Evolutionary conservation across 768 basidiomycete species (phyloP), one percentile per base, ranked within the genome.

Genomic region (Phaffia australis): DNA sequence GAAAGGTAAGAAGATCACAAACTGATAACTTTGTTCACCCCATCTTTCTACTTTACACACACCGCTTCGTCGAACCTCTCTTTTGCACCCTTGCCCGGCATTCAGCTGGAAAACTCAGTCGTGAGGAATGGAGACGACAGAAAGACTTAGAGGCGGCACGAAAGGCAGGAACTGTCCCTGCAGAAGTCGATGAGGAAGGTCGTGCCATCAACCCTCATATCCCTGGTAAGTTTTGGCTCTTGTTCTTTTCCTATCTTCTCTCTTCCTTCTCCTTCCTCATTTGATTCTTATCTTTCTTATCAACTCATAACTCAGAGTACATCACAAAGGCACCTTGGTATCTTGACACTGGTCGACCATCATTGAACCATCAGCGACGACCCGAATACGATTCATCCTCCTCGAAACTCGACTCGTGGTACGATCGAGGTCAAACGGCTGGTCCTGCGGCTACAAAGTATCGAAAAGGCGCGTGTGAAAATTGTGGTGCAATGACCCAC

Each of bases 241-340:
- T 58, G 16, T 25, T 35, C 0, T 21, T 27, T 14, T 42, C 25
- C 32, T 6, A 3, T 52, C 8, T 14, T 11, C 19, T 46, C 23
- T 29, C n/a, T 56, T 16, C 35, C 49, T 46, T 32, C 35, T 14
- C 21, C 1, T 1, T 50, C 27, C 18, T 57, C 25, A 1, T 35
- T 29, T 57, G 51, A 23, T 21, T 19, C 8, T 14, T 29, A 48
- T 25, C n/a, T n/a, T 32, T 35, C 25, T 27, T 55, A 68, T 16
- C 11, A 11, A 5, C 11, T 42, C 35, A 4, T 5, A 42, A 42
- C 4, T 11, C 71, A 92, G 90, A 97, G 79, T 99, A 97, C 75
- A 99, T 99, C 75, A 90, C 94, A 8, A 90, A 94, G 77, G 94
- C 91, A 9, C 95, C 95, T 65, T 99, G 95, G 95, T 99, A 98